Evolutionary conservation across 2,329 filamentous ascomycete genomes (phyloP).

Genomic region (Arthrobotrys megalospora): DNA sequence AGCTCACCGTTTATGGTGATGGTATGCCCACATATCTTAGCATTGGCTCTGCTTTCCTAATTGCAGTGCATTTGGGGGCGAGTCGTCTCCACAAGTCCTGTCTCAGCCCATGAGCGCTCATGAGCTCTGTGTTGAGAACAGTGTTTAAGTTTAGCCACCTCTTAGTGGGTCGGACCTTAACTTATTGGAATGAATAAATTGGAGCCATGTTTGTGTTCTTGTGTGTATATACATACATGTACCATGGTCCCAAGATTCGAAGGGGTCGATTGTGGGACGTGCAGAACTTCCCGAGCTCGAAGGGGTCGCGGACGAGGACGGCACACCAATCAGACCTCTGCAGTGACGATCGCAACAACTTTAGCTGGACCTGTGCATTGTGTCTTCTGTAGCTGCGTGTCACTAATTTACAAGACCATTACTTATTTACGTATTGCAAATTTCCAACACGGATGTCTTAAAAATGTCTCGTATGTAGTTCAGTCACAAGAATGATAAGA

Average conservation of each 20-base stretch:
- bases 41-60: neutral
- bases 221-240: neutral
- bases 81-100: slow-evolving; percentile 1
- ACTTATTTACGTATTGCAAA: neutral
- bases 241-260: neutral
- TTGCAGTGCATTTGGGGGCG: slow-evolving; percentile 1
- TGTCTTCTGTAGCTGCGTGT: no score
- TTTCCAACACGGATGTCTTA: slow-evolving; percentile 4
- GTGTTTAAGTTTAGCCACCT: neutral
- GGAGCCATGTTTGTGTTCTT: neutral
- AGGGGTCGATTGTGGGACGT: slow-evolving; percentile 10
- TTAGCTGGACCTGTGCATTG: no score
- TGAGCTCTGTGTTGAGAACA: neutral
- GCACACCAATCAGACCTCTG: neutral
- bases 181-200: no score
- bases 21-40: neutral
- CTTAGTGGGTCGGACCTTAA: neutral
- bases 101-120: no score
- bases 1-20: neutral
- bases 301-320: neutral
- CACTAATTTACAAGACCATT: neutral
- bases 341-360: neutral
- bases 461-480: neutral
- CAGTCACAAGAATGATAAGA: neutral
- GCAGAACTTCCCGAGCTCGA: slow-evolving; percentile 4